A percentile compares a stretch with the other conserved stretches of the same genome.
Evolutionary conservation across 2,329 filamentous ascomycete species (phyloP).

Genomic region (Allantophomopsis cytisporea): DNA sequence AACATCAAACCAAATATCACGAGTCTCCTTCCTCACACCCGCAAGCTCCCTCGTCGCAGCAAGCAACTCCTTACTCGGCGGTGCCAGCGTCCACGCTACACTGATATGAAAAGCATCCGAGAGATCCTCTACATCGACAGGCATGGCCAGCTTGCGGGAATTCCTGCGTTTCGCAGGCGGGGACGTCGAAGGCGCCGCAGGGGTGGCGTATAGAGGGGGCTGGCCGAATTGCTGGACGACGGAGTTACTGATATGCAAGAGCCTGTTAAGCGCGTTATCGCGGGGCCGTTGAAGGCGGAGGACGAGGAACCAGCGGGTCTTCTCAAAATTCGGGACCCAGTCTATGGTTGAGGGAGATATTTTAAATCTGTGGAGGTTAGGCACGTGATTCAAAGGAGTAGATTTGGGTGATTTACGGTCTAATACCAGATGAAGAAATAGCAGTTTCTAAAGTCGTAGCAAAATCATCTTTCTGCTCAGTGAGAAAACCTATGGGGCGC

Average conservation of each 20-base stretch:
- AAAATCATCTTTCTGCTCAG: conserved; percentile 59
- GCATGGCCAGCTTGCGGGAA: conserved; percentile 5
- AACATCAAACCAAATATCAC: conserved; percentile 35
- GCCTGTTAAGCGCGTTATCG: conserved; percentile 39
- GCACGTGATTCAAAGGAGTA: conserved; percentile 3
- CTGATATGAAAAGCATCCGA: conserved; percentile 70
- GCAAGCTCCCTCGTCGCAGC: conserved; percentile 18
- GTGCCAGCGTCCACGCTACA: conserved; percentile 66
- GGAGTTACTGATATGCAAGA: conserved; percentile 57
- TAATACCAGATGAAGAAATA: conserved; percentile 26
- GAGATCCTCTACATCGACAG: conserved; percentile 20
- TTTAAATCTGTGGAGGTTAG: conserved; percentile 8
- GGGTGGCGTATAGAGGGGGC: conserved; percentile 50
- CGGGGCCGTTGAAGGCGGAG: conserved; percentile 38
- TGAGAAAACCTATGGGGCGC: conserved; percentile 60
- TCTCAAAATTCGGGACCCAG: conserved; percentile 55
- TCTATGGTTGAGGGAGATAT: conserved; percentile 26
- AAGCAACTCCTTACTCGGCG: conserved; percentile 30
- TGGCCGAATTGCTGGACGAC: conserved; percentile 47
- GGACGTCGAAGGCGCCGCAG: conserved; percentile 10
- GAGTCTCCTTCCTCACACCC: conserved; percentile 3
- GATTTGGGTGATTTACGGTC: conserved; percentile 23
- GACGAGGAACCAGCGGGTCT: conserved; percentile 73
- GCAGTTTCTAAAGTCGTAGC: conserved; percentile 34
- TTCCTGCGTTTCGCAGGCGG: conserved; percentile 6